These are phyloP conservation scores for Monilinia polystroma DNA, from an alignment of 2,329 filamentous ascomycete genomes.

Conservation along the genomic window DNA sequence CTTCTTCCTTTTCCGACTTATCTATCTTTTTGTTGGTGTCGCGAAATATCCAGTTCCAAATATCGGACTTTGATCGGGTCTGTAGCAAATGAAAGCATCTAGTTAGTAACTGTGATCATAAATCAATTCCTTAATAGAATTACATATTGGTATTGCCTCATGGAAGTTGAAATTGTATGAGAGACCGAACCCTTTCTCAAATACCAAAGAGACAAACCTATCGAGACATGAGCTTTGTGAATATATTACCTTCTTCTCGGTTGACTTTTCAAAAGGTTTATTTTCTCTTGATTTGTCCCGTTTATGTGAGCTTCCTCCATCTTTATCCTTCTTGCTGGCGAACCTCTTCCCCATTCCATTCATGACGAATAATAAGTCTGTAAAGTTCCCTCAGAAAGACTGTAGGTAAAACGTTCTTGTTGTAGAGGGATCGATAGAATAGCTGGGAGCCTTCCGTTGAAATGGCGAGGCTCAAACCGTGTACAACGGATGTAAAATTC, in stretches of 20 bases:
- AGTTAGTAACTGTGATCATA: conserved; percentile 33
- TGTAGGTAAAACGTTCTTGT: background rate
- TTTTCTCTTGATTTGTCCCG: conserved; percentile 56
- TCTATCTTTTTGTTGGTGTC: conserved; percentile 54
- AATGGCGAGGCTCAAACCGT: background rate
- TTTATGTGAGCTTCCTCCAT: conserved; percentile 46
- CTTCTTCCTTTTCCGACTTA: conserved; percentile 41
- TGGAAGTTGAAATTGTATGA: background rate
- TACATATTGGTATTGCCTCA: conserved; percentile 27
- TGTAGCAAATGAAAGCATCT: conserved; percentile 37
- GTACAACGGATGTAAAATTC: background rate
- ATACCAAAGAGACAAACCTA: conserved; percentile 26
- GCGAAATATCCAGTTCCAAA: conserved; percentile 64
- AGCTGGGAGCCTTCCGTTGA: background rate
- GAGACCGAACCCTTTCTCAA: background rate
- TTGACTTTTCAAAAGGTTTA: conserved; percentile 36
- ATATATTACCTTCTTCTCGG: conserved; percentile 48
- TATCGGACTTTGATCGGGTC: conserved; percentile 55
- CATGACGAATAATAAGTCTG: background rate
- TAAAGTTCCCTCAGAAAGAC: background rate
- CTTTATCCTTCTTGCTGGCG: conserved; percentile 68
- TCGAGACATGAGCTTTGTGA: conserved; percentile 22
- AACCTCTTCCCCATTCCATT: conserved; percentile 55
- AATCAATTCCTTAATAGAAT: conserved; percentile 26
- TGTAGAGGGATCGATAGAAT: background rate